Evolutionary conservation across 1,139 yeast genomes (phyloP).

Genomic region (Protomyces inouyei): DNA sequence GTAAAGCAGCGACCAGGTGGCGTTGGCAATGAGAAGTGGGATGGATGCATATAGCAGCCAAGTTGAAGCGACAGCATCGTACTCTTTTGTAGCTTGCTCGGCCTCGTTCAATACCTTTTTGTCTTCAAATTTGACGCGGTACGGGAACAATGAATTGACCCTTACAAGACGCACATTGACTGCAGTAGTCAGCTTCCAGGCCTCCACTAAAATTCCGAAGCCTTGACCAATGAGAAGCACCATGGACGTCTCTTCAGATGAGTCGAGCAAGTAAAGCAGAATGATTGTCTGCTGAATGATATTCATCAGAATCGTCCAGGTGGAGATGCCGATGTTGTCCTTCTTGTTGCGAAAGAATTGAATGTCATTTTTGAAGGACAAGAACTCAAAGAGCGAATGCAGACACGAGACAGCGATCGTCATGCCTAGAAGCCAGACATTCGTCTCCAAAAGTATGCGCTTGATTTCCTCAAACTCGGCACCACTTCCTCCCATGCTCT

Average conservation of each 20-base stretch:
- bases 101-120: constrained; percentile 41
- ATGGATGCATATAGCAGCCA: constrained; percentile 41
- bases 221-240: constrained; percentile 44
- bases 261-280: constrained; percentile 42
- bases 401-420: constrained; percentile 41
- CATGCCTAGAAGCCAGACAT: constrained; percentile 40
- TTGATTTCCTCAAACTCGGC: constrained; percentile 42
- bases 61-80: constrained; percentile 43
- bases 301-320: constrained; percentile 43
- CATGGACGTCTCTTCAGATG: constrained; percentile 43
- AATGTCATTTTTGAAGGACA: constrained; percentile 41
- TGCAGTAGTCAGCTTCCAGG: constrained; percentile 45
- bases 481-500: constrained; percentile 34
- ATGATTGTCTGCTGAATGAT: constrained; percentile 44
- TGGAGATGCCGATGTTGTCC: constrained; percentile 43
- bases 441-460: constrained; percentile 42
- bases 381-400: constrained; percentile 42
- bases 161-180: constrained; percentile 37
- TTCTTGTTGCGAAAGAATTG: constrained; percentile 7
- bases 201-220: constrained; percentile 43
- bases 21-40: constrained; percentile 43
- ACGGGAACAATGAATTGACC: constrained; percentile 32
- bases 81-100: constrained; percentile 44
- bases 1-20: constrained; percentile 41
- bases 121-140: constrained; percentile 37